Base-by-base conservation (phyloP, 495 filamentous ascomycete species). In the Penicillium paradoxum region DNA sequence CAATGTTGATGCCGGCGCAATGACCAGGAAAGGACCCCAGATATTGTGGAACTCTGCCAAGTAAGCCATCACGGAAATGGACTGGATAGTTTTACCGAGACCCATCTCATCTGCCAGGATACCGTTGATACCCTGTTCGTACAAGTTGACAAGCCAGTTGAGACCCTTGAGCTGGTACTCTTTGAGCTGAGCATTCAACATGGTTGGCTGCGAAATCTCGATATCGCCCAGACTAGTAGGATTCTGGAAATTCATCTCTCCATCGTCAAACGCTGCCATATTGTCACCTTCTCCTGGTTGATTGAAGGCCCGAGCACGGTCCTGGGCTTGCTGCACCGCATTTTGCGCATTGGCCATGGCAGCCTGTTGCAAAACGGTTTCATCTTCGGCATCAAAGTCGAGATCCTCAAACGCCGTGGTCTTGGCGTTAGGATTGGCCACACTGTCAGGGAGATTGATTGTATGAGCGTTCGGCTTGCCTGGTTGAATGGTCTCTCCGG, bases 221-320 rank as follows among this genome's bases (percentile, higher is more conserved):
- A 96, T 89, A 62, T 89, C 90, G 55, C 90, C 91, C 69, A 99
- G 79, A 62, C 91, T 90, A 4, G 91, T 90, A 4, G 93, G 93
- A 66, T 99, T 97, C 73, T 99, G 93, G 82, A 99, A 99, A 72
- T 97, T 97, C 87, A 99, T 88, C 70, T 99, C 93, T 47, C 90
- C 92, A 58, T 96, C 86, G 47, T 79, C 78, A 49, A 77, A 73
- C 13, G 77, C 71, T 5, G 71, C 74, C 67, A 79, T 74, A 17
- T 77, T 60, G 17, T 79, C 72, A 2, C 42, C 54, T 18, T 50
- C 54, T 24, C 81, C 78, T 19, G 79, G 77, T 53, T 84, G 80
- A 73, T 97, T 93, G 75, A 99, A 99, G 10, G 90, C 73, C 34
- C 91, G 86, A 1, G 93, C 93, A 59, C 90, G 90, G 66, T 91